A percentile compares a stretch with the other conserved stretches of the same genome.
Evolutionary conservation across 805 yeast genomes (phyloP).

Genomic region (Clavispora asparagi): DNA sequence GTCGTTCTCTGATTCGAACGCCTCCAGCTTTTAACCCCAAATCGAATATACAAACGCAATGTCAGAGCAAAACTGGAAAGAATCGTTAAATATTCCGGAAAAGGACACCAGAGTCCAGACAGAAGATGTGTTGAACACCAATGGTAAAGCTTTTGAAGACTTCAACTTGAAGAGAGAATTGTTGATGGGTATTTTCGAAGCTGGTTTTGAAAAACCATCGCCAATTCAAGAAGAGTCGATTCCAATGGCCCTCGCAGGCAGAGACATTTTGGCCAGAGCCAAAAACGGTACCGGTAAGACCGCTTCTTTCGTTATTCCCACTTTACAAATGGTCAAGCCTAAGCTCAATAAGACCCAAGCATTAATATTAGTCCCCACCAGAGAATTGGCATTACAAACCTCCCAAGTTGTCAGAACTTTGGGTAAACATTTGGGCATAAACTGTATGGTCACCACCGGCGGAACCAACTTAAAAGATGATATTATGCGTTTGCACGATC

Average conservation of each 20-base stretch:
- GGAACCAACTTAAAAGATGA: slow-evolving; percentile 94
- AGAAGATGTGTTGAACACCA: slow-evolving; percentile 88
- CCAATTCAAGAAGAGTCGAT: slow-evolving; percentile 98
- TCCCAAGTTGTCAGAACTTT: slow-evolving; percentile 95
- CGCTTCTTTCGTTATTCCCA: slow-evolving; percentile 93
- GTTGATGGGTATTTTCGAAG: slow-evolving; percentile 97
- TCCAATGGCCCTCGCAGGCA: slow-evolving; percentile 91
- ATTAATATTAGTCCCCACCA: slow-evolving; percentile 89
- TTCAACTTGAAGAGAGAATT: slow-evolving; percentile 87
- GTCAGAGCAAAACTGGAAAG: slow-evolving; percentile 54
- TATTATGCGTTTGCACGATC: slow-evolving; percentile 84
- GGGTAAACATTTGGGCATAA: slow-evolving; percentile 87
- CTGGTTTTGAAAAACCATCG: slow-evolving; percentile 96
- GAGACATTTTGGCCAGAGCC: slow-evolving; percentile 95
- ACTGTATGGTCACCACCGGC: slow-evolving; percentile 98
- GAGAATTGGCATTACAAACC: slow-evolving; percentile 96
- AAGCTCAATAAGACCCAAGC: slow-evolving; percentile 83
- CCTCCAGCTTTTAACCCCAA: neutral
- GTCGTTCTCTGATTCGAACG: neutral
- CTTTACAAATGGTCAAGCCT: slow-evolving; percentile 84
- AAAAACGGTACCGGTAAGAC: slow-evolving; percentile 99
- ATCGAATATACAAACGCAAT: slow-evolving; percentile 3
- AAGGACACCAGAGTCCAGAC: slow-evolving; percentile 95
- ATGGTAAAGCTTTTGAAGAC: slow-evolving; percentile 89
- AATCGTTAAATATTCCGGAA: slow-evolving; percentile 64